These are phyloP conservation scores for Colletotrichum karsti DNA, from an alignment of 2,329 filamentous ascomycete genomes.

Conservation along the genomic window DNA sequence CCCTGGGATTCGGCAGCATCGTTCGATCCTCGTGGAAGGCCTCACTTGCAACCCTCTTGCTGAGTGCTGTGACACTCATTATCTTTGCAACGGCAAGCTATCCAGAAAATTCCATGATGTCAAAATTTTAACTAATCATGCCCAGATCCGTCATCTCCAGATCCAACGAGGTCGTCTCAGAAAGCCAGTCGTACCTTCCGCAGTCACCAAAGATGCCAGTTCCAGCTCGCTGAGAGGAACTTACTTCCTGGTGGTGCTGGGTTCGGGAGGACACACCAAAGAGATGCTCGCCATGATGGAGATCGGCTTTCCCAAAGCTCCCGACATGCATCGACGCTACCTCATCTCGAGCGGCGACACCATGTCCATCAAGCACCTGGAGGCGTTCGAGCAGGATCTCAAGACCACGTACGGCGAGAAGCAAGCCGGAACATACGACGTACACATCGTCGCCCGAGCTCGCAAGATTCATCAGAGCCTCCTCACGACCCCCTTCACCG, in stretches of 20 bases:
- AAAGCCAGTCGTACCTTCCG: conserved; percentile 17
- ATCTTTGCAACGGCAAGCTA: conserved; percentile 42
- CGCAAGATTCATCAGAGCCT: conserved; percentile 84
- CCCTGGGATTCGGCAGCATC: conserved; percentile 8
- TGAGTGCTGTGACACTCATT: conserved; percentile 13
- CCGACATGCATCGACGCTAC: conserved; percentile 78
- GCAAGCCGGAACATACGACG: conserved; percentile 62
- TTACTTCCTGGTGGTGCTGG: conserved; percentile 83
- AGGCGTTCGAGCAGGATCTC: conserved; percentile 55
- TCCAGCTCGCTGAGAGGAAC: conserved; percentile 36
- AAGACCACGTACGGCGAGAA: conserved; percentile 32
- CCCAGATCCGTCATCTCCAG: conserved; percentile 16
- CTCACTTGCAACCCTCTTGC: neutral
- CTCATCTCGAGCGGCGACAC: conserved; percentile 83
- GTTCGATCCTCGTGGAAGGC: conserved; percentile 20
- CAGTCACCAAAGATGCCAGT: neutral
- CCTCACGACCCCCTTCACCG: conserved; percentile 75
- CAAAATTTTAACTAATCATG: neutral
- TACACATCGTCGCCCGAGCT: conserved; percentile 78
- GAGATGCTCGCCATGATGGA: conserved; percentile 91
- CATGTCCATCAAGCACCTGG: conserved; percentile 72
- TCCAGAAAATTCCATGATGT: neutral
- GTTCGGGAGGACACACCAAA: conserved; percentile 92
- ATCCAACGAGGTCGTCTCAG: conserved; percentile 8
- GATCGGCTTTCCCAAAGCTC: conserved; percentile 59